A percentile compares a stretch with the other conserved stretches of the same genome.
Conservation (phyloP, 148 eudicot species). For the Cornus controversa region DNA sequence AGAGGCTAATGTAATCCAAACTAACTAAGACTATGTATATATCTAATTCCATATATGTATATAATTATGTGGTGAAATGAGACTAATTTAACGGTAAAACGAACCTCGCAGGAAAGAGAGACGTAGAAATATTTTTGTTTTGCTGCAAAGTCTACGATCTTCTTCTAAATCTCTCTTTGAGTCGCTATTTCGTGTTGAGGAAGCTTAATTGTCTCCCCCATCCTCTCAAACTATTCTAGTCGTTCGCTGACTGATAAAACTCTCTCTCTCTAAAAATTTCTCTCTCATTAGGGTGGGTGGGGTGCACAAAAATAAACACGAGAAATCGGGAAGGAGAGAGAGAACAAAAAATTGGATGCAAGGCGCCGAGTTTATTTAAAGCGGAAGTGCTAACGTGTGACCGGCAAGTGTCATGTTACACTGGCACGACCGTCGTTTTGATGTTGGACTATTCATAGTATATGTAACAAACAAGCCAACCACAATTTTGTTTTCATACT, state of each 20-base stretch:
- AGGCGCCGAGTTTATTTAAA: background rate
- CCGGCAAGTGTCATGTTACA: background rate
- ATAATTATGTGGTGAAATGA: background rate
- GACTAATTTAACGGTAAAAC: background rate
- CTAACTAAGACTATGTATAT: background rate
- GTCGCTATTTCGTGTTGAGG: conserved; percentile 3
- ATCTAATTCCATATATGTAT: background rate
- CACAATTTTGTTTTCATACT: too few relatives aligned
- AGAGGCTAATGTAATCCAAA: background rate
- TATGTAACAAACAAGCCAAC: background rate
- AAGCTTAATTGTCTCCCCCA: background rate
- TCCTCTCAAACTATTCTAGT: background rate
- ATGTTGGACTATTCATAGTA: background rate
- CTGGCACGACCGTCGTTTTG: background rate
- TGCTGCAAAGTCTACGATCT: background rate
- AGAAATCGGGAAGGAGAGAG: background rate
- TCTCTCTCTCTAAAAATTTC: too few relatives aligned
- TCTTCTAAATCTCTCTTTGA: background rate
- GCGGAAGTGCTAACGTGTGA: background rate
- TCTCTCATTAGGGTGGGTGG: background rate
- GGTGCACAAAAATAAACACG: background rate
- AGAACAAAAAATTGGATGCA: background rate
- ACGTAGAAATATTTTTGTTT: background rate
- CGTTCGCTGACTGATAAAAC: background rate
- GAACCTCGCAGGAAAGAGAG: background rate